These are phyloP conservation scores for Platismatia glauca DNA, from an alignment of 495 filamentous ascomycete genomes.

Conservation along the genomic window DNA sequence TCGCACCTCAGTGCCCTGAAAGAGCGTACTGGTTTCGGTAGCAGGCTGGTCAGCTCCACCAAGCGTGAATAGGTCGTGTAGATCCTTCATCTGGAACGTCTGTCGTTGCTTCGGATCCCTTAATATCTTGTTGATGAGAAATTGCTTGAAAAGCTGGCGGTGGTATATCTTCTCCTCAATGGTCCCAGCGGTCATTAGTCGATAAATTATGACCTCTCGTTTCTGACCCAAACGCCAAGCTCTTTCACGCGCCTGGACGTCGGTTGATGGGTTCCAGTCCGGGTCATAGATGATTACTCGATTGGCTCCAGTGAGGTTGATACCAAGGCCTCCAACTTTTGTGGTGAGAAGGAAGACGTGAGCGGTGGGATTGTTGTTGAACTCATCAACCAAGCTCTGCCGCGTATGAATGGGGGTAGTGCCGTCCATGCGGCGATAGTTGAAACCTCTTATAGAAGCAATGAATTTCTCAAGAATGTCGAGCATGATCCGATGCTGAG, in stretches of 20 bases:
- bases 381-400: conserved; percentile 78
- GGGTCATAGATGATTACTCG: conserved; percentile 96
- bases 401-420: conserved; percentile 73
- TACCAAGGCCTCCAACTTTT: conserved; percentile 85
- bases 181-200: conserved; percentile 91
- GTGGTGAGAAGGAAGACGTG: conserved; percentile 91
- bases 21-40: conserved; percentile 77
- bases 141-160: conserved; percentile 95
- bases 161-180: conserved; percentile 99
- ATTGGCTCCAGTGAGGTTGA: conserved; percentile 90
- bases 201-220: conserved; percentile 84
- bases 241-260: conserved; percentile 88
- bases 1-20: conserved; percentile 71
- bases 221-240: conserved; percentile 96
- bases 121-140: conserved; percentile 87
- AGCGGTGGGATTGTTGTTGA: conserved; percentile 70
- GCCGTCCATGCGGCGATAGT: conserved; percentile 87
- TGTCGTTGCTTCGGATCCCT: conserved; percentile 84
- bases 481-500: conserved; percentile 85
- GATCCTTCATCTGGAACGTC: conserved; percentile 72
- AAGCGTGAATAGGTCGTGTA: conserved; percentile 85
- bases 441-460: conserved; percentile 53
- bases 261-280: conserved; percentile 95
- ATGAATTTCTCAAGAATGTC: conserved; percentile 84
- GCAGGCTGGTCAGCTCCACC: conserved; percentile 55